These are phyloP conservation scores for Alternaria sp. DNA, from an alignment of 2,329 filamentous ascomycete species.

Conservation along the genomic window DNA sequence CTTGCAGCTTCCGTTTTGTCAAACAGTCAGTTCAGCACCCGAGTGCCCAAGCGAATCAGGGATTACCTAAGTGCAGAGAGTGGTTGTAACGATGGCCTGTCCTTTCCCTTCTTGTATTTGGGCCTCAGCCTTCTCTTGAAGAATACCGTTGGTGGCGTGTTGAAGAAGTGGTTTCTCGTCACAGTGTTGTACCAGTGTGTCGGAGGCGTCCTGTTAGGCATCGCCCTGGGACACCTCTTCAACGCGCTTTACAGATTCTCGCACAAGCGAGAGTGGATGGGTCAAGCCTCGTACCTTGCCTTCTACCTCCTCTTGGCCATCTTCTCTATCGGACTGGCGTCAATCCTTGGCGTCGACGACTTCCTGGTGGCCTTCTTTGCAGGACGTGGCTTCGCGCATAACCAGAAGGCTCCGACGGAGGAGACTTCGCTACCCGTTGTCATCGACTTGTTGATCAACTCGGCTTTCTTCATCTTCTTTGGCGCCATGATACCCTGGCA, in stretches of 20 bases:
- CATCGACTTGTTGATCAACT: conserved; percentile 65
- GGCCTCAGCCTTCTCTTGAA: conserved; percentile 58
- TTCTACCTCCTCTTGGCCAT: conserved; percentile 66
- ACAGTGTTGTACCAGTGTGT: conserved; percentile 65
- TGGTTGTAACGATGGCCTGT: conserved; percentile 65
- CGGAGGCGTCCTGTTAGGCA: conserved; percentile 58
- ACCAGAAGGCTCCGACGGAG: conserved; percentile 61
- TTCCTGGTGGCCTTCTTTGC: conserved; percentile 66
- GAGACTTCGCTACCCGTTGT: conserved; percentile 59
- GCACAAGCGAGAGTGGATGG: conserved; percentile 57
- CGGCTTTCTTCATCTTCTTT: conserved; percentile 65
- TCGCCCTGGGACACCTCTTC: conserved; percentile 58
- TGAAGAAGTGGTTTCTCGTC: conserved; percentile 63
- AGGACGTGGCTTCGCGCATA: conserved; percentile 63
- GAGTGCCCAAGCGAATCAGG: conserved; percentile 62
- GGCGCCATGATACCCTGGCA: conserved; percentile 64
- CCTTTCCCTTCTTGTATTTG: conserved; percentile 66
- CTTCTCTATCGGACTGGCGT: conserved; percentile 61
- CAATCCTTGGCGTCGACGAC: conserved; percentile 62
- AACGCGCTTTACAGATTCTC: conserved; percentile 61
- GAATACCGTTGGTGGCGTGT: conserved; percentile 48
- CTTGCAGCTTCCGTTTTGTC: conserved; percentile 63
- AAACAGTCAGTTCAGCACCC: conserved; percentile 61
- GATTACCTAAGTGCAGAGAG: conserved; percentile 63
- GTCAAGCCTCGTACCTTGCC: conserved; percentile 60